Conservation (phyloP, 1,284 basidiomycete genomes). For the Cerrena zonata region DNA sequence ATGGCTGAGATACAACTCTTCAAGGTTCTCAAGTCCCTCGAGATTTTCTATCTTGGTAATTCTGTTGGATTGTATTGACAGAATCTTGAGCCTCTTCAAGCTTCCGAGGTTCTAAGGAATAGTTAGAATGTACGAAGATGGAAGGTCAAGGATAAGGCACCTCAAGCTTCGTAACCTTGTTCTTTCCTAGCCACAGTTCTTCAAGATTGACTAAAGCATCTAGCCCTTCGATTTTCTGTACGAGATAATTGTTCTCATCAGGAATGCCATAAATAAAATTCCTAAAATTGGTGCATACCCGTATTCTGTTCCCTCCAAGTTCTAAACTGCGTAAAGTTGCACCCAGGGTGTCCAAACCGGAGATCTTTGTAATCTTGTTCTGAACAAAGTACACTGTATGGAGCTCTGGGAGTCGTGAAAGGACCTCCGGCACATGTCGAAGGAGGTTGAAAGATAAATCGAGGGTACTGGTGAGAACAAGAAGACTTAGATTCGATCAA, state of each 20-base stretch:
- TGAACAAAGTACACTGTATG: constrained; percentile 90
- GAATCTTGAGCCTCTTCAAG: constrained; percentile 70
- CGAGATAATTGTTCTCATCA: neutral
- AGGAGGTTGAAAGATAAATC: constrained; percentile 96
- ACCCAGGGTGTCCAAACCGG: constrained; percentile 55
- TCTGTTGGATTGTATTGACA: constrained; percentile 90
- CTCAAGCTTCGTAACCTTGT: constrained; percentile 87
- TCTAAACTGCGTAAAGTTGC: constrained; percentile 77
- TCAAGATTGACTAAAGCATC: constrained; percentile 79
- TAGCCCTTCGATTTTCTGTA: constrained; percentile 81
- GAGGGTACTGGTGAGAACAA: constrained; percentile 71
- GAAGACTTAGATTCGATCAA: too few relatives aligned
- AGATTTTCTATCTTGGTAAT: constrained; percentile 84
- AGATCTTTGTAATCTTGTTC: constrained; percentile 85
- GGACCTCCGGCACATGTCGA: constrained; percentile 58
- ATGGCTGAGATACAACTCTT: constrained; percentile 92
- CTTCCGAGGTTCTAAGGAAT: constrained; percentile 47
- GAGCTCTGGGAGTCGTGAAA: constrained; percentile 57
- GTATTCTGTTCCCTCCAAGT: constrained; percentile 86
- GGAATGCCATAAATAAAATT: neutral
- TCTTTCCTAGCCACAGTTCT: constrained; percentile 96
- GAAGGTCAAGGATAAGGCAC: constrained; percentile 32
- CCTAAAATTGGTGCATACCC: constrained; percentile 43
- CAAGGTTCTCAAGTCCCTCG: constrained; percentile 65
- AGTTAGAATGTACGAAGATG: neutral